Percentiles rank a stretch among this genome's conserved stretches.
phyloP scores from a whole-genome alignment of 768 basidiomycete genomes.

The Trametes cingulata region DNA sequence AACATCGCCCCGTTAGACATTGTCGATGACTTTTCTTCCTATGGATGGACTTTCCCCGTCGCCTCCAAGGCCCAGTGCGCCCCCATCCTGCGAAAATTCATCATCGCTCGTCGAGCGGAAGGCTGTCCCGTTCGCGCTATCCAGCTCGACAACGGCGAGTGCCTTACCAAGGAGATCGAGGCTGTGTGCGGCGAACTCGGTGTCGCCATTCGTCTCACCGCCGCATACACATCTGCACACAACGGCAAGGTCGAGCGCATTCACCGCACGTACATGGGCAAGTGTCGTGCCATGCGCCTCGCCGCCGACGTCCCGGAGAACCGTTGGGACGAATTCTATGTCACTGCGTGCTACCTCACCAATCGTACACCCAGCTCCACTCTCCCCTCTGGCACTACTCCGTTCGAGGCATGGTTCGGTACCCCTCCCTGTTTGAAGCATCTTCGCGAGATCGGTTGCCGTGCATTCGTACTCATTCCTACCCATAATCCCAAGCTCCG shows the following conservation, averaged over 20 bases:
- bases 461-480: constrained; percentile 25
- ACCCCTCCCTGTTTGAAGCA: constrained; percentile 22
- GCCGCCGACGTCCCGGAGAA: background rate
- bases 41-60: constrained; percentile 36
- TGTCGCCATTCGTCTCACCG: constrained; percentile 25
- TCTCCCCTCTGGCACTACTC: background rate
- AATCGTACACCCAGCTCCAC: constrained; percentile 3
- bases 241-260: constrained; percentile 40
- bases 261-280: constrained; percentile 37
- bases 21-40: constrained; percentile 35
- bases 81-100: constrained; percentile 33
- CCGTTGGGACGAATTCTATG: constrained; percentile 14
- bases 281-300: constrained; percentile 4
- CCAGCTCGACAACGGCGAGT: constrained; percentile 30
- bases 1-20: constrained; percentile 34
- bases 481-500: constrained; percentile 26
- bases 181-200: constrained; percentile 3
- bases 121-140: constrained; percentile 23
- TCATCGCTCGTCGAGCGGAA: constrained; percentile 23
- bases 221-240: constrained; percentile 39
- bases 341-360: constrained; percentile 17
- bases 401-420: constrained; percentile 18
- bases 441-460: constrained; percentile 30
- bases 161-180: constrained; percentile 7
- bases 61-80: constrained; percentile 32